These are phyloP conservation scores for Acacia concinna DNA, from an alignment of 331 rosid species.

Conservation along the genomic window DNA sequence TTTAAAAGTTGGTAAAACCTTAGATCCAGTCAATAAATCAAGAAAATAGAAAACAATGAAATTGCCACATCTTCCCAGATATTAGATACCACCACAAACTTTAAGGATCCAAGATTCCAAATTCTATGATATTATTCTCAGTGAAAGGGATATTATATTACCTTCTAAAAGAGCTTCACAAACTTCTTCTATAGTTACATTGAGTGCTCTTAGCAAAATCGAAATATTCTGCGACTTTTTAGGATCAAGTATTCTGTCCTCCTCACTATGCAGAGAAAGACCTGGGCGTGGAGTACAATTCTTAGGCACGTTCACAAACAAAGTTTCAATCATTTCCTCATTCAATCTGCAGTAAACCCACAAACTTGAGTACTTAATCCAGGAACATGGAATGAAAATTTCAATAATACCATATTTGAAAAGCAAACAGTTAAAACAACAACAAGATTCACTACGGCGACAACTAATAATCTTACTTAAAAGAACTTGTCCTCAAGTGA, in stretches of 20 bases:
- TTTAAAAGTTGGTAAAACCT: not conserved
- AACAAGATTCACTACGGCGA: not conserved
- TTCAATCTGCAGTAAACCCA: conserved; percentile 49
- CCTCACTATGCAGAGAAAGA: conserved; percentile 39
- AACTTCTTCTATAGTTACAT: conserved; percentile 61
- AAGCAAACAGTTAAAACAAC: conserved; percentile 1
- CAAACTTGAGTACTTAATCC: conserved; percentile 8
- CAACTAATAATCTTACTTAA: conserved; percentile 57
- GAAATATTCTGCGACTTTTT: conserved; percentile 60
- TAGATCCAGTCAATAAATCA: not conserved
- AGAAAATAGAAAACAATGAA: not conserved
- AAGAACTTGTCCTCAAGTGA: conserved; percentile 92
- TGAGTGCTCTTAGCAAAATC: conserved; percentile 54
- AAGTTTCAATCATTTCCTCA: conserved; percentile 64
- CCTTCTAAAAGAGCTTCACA: conserved; percentile 90
- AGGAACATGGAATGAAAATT: not conserved
- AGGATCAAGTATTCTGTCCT: conserved; percentile 56
- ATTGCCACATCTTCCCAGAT: not conserved
- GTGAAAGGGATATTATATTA: conserved; percentile 8
- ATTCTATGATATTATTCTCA: not conserved
- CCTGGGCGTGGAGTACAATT: conserved; percentile 39
- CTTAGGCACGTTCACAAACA: conserved; percentile 53
- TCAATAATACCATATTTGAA: not conserved
- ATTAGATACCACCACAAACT: conserved; percentile 9
- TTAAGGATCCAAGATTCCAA: not conserved